A percentile compares a stretch with the other conserved stretches of the same genome.
phyloP scores from a whole-genome alignment of 2,329 filamentous ascomycete species.

The Aquanectria penicillioides region DNA sequence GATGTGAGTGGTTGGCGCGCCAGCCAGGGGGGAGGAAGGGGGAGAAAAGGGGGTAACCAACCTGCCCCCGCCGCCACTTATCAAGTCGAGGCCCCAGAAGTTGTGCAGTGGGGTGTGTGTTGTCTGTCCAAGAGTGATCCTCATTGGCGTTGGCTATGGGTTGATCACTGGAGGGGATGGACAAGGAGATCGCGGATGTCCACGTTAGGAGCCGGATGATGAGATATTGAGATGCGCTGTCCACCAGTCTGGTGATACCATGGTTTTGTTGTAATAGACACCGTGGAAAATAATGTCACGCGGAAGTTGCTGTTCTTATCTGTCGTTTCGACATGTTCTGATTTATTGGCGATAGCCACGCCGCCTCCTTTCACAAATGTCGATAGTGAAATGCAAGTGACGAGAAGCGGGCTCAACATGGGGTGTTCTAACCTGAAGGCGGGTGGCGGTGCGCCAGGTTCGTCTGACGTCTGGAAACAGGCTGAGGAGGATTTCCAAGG shows the following conservation, averaged over 20 bases:
- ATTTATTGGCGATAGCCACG: not conserved
- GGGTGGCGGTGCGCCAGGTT: constrained; percentile 34
- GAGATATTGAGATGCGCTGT: no score
- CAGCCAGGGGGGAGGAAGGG: constrained; percentile 17
- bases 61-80: constrained; percentile 11
- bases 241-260: no score
- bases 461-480: constrained; percentile 21
- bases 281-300: no score
- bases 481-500: constrained; percentile 11
- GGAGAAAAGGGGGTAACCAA: constrained; percentile 35
- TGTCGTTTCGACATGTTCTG: no score
- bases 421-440: constrained; percentile 21
- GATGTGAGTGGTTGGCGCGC: no score
- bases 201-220: no score
- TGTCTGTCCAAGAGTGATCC: no score
- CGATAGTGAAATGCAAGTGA: not conserved
- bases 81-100: constrained; percentile 7
- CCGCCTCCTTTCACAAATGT: not conserved
- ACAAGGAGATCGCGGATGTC: no score
- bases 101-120: not conserved
- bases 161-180: no score
- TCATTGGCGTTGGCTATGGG: no score
- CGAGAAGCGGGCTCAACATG: not conserved
- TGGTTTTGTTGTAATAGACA: no score
- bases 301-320: no score